Percentiles rank a stretch among this genome's conserved stretches.
These are phyloP conservation scores for Erysimum cheiranthoides DNA, from an alignment of 345 rosid genomes.

Conservation along the genomic window DNA sequence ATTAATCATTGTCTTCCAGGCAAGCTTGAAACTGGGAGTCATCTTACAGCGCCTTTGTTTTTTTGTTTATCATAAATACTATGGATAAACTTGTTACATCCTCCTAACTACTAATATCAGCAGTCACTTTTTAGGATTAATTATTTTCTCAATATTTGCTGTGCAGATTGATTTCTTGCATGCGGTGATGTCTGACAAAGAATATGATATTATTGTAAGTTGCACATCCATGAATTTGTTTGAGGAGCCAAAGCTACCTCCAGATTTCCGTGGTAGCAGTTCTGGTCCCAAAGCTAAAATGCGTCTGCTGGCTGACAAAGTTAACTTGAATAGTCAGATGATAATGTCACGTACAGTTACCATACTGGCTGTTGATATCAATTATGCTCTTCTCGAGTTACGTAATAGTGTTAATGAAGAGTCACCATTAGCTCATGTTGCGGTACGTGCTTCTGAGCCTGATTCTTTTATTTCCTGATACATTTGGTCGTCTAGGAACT, in stretches of 20 bases:
- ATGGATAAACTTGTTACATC: constrained; percentile 21
- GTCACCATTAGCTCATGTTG: constrained; percentile 90
- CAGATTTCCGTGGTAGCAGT: constrained; percentile 83
- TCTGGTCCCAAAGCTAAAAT: constrained; percentile 78
- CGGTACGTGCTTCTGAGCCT: constrained; percentile 58
- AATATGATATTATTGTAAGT: constrained; percentile 80
- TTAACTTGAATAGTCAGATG: constrained; percentile 86
- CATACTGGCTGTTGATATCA: constrained; percentile 82
- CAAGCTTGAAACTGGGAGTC: constrained; percentile 29
- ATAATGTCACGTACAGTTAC: constrained; percentile 85
- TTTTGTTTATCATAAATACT: neutral
- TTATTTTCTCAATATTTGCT: constrained; percentile 29
- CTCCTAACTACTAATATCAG: constrained; percentile 31
- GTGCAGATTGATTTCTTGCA: constrained; percentile 88
- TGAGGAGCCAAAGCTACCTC: constrained; percentile 92
- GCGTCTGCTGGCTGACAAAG: constrained; percentile 88
- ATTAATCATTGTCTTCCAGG: constrained; percentile 20
- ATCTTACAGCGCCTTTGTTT: neutral
- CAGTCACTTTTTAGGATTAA: constrained; percentile 22
- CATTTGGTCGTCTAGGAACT: constrained; percentile 14
- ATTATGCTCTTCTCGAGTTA: constrained; percentile 89
- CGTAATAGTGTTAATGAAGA: constrained; percentile 78
- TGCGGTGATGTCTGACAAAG: constrained; percentile 88
- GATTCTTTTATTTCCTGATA: constrained; percentile 26
- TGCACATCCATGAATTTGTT: constrained; percentile 68